Evolutionary conservation across 805 yeast species (phyloP), one percentile per base, ranked within the genome.

Genomic region (Cyberlindnera lachancei): DNA sequence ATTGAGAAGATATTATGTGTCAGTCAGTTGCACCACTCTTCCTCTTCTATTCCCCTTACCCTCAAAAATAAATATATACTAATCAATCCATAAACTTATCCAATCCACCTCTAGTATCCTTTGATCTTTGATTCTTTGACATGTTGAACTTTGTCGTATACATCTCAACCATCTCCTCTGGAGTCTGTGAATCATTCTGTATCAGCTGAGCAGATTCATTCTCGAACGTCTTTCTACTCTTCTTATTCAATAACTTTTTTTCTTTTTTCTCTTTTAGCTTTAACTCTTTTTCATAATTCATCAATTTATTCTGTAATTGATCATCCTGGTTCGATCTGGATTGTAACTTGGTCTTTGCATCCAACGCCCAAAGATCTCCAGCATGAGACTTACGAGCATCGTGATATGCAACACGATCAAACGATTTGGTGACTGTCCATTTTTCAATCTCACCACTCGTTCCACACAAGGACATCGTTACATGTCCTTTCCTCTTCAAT

Each of bases 291-390:
- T 56, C 63, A 37, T 60, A 61, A 29, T 52, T 52, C 38, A 57
- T 50, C 25, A 66, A 41, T 34, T 56, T 55, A 6, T 49, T 56
- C 17, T 46, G 29, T 10, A 50, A 25, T 42, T 46, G 30, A 44
- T 54, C 14, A 41, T 48, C 48, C 24, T 52, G 56, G 35, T 59
- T 61, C 25, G 59, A 56, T 26, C 50, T 55, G 4, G 64, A 61
- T 29, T 52, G 52, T 3, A 59, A 45, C 18, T 64, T 67, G 3
- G 73, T 63, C 52, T 80, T 81, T 3, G 77, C 77, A 22, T 70
- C 82, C 24, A 77, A 55, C 0, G 82, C 79, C 98, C 97, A 92
- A 32, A 79, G 58, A 53, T 92, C 98, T 15, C 96, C 95, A 50
- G 73, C 71, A n/a, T 56, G 57, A 0, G 85, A 73, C 54, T 92